Evolutionary conservation across 2,329 filamentous ascomycete genomes (phyloP), one percentile per base, ranked within the genome.

Genomic region (Pseudogymnoascus destructans): DNA sequence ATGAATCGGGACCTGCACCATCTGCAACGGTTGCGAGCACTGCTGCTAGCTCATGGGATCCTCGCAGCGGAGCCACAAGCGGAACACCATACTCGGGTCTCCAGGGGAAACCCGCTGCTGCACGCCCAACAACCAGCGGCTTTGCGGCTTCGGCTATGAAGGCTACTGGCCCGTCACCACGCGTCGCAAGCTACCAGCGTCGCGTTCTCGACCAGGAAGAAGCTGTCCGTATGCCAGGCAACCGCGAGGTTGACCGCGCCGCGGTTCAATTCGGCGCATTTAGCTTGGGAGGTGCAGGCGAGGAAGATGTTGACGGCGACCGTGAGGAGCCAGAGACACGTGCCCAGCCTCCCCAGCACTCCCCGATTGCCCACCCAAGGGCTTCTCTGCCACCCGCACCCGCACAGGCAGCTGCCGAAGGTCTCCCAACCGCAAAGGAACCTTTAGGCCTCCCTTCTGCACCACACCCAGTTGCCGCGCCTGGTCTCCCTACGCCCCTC

Each of bases 221-320:
- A 74, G 89, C 93, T 60, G 93, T 98, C 38, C 90, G 95, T 63
- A 96, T 98, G 92, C 93, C 93, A 49, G 90, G 89, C 61, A 95
- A 96, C 75, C 90, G 93, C 65, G 91, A 93, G 57, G 87, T 98
- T 25, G 92, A 97, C 70, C 85, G 90, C 66, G 83, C 92, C 64
- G 87, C 91, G 55, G 90, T 98, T 55, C 92, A 97, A 70, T 98
- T 98, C 70, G 93, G 93, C 63, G 95, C 91, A 71, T 89, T 98
- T 77, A 95, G 86, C 68, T 73, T 98, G 67, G 91, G 88, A 69
- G 90, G 85, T 57, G 80, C 81, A 61, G 69, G 73, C 60, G 87
- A 91, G 55, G 87, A 90, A 58, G 91, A 96, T 67, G 88, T 95
- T 62, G 93, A 97, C 68, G 90, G 92, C 63, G 90, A 96, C 68